A percentile compares a stretch with the other conserved stretches of the same genome.
phyloP scores from a whole-genome alignment of 495 filamentous ascomycete species.

The Neurospora tetrasperma region DNA sequence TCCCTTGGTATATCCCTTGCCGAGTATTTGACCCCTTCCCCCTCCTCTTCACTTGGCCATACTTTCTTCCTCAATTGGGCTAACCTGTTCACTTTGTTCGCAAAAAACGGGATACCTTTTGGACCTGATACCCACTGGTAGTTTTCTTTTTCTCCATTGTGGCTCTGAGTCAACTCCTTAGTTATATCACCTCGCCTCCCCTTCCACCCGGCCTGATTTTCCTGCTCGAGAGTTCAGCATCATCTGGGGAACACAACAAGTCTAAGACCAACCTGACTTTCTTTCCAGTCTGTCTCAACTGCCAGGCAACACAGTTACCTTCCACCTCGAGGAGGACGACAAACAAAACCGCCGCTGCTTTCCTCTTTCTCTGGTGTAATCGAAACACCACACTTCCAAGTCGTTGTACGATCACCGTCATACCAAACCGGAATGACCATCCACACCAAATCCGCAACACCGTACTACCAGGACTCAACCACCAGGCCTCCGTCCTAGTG shows the following conservation, averaged over 20 bases:
- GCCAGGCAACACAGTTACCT: neutral
- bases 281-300: neutral
- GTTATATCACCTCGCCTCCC: neutral
- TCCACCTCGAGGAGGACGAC: neutral
- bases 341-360: neutral
- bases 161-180: neutral
- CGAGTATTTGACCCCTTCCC: neutral
- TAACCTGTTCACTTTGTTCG: neutral
- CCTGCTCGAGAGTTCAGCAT: neutral
- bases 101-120: neutral
- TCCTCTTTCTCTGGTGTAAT: conserved; percentile 9
- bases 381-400: neutral
- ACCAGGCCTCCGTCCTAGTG: neutral
- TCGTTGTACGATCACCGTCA: conserved; percentile 7
- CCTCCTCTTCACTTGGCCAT: neutral
- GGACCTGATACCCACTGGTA: neutral
- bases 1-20: neutral
- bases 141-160: neutral
- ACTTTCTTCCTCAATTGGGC: neutral
- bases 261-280: neutral
- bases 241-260: neutral
- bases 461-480: neutral
- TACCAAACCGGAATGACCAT: conserved; percentile 3
- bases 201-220: neutral
- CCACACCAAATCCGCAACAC: neutral